Evolutionary conservation across 2,329 filamentous ascomycete species (phyloP), one percentile per base, ranked within the genome.

Genomic region (Calonectria ilicicola): DNA sequence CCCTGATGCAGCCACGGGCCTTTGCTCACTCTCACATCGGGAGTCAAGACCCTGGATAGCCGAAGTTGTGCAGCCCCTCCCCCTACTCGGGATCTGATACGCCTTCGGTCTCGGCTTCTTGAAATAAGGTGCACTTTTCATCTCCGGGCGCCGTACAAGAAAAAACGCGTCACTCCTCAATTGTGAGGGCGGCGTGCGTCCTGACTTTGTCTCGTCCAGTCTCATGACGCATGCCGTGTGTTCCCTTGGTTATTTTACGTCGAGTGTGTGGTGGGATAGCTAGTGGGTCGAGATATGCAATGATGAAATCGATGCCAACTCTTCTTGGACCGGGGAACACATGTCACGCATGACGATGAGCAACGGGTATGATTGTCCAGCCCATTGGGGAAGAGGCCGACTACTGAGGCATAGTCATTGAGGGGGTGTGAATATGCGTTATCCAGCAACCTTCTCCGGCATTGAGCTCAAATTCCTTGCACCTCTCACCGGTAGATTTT

Each of bases 31-130:
- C 68, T 66, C 38, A 38, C 51, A 71, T 47, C 53, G 42, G 63
- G 32, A 70, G 29, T 40, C 26, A 26, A 42, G 19, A 56, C 51
- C 63, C 68, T 51, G 42, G 26, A 51, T 27, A 64, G 17, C 69
- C 69, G 56, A 64, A 62, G 69, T 49, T 49, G 69, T 38, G 53
- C 62, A 65, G 23, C 56, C 66, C 53, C 53, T 49, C 51, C 49
- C 65, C 56, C 47, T 67, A 32, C 69, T 58, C 46, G 23, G 15
- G 40, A 71, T 64, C 64, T 71, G 69, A 71, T 71, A 71, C 69
- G 32, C 27, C 44, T 35, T 44, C 53, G 63, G 64, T 71, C 64
- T 67, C 69, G 69, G 27, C 38, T 56, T 23, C n/a, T 70, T 44
- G 51, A 38, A 35, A 17, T 23, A 49, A 47, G 51, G 49, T 42